phyloP scores from a whole-genome alignment of 805 yeast genomes.

The Myxozyma geophila region DNA sequence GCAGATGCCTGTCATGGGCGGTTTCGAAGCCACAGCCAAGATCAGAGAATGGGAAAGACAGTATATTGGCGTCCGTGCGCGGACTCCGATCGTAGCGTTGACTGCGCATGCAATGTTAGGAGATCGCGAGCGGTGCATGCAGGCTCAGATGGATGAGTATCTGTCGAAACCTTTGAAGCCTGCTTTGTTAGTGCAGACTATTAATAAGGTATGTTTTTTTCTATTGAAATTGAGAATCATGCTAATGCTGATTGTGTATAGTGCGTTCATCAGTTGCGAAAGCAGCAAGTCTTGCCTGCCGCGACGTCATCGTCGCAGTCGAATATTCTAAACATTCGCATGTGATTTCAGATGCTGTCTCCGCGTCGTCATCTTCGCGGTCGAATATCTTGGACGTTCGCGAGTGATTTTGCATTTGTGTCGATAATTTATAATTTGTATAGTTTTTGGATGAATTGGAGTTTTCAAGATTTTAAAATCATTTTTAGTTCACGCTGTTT shows the following conservation, averaged over 20 bases:
- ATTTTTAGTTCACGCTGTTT: too few relatives aligned
- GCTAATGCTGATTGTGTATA: neutral
- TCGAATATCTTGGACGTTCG: conserved; percentile 3
- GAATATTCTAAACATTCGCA: neutral
- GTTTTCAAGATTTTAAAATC: too few relatives aligned
- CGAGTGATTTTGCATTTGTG: neutral
- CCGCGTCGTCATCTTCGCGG: neutral
- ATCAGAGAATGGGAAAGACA: conserved; percentile 88
- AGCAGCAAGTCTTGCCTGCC: conserved; percentile 13
- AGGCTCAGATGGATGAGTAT: conserved; percentile 92
- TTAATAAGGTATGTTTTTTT: conserved; percentile 54
- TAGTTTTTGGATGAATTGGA: neutral
- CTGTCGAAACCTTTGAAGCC: conserved; percentile 88
- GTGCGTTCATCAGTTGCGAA: conserved; percentile 32
- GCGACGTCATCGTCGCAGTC: neutral
- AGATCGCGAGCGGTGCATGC: conserved; percentile 82
- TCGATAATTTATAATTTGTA: neutral
- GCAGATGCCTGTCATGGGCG: conserved; percentile 96
- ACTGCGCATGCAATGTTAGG: conserved; percentile 96
- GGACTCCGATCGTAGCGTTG: conserved; percentile 86
- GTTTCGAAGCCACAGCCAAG: conserved; percentile 86
- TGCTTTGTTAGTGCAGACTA: conserved; percentile 78
- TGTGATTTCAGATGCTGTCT: too few relatives aligned
- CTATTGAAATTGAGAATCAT: neutral
- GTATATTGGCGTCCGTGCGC: conserved; percentile 69